Evolutionary conservation across 2,329 filamentous ascomycete species (phyloP).

Genomic region (Dichotomopilus funicola): DNA sequence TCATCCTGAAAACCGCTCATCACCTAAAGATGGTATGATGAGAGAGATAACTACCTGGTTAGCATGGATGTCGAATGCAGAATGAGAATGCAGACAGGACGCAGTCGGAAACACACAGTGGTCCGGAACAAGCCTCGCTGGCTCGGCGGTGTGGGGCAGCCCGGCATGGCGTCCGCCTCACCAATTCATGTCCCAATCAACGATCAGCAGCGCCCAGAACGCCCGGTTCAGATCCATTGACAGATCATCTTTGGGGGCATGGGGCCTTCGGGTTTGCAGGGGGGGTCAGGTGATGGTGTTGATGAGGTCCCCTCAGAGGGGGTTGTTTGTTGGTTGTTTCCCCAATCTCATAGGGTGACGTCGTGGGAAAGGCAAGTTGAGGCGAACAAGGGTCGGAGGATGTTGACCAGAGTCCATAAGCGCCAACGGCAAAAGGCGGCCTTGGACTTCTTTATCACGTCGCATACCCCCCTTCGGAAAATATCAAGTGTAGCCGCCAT

Average conservation of each 20-base stretch:
- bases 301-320: constrained; percentile 5
- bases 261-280: constrained; percentile 17
- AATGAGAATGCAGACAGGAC: too few species aligned
- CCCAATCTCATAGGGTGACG: constrained; percentile 8
- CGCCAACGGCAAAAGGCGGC: background rate
- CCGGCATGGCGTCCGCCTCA: too few species aligned
- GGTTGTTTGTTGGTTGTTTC: background rate
- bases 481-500: too few species aligned
- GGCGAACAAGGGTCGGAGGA: constrained; percentile 5
- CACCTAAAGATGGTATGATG: too few species aligned
- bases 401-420: too few species aligned
- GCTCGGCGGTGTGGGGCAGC: constrained; percentile 2
- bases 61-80: too few species aligned
- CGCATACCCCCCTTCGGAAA: background rate
- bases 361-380: constrained; percentile 11
- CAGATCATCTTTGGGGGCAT: constrained; percentile 8
- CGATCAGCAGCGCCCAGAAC: background rate
- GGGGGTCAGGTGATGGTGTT: constrained; percentile 25
- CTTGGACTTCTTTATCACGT: constrained; percentile 3
- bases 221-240: constrained; percentile 18
- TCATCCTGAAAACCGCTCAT: too few species aligned
- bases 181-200: background rate
- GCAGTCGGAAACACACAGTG: too few species aligned
- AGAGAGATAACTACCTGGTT: too few species aligned
- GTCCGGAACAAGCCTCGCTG: too few species aligned